These are phyloP conservation scores for Fusarium chaquense DNA, from an alignment of 2,329 filamentous ascomycete species.

Conservation along the genomic window DNA sequence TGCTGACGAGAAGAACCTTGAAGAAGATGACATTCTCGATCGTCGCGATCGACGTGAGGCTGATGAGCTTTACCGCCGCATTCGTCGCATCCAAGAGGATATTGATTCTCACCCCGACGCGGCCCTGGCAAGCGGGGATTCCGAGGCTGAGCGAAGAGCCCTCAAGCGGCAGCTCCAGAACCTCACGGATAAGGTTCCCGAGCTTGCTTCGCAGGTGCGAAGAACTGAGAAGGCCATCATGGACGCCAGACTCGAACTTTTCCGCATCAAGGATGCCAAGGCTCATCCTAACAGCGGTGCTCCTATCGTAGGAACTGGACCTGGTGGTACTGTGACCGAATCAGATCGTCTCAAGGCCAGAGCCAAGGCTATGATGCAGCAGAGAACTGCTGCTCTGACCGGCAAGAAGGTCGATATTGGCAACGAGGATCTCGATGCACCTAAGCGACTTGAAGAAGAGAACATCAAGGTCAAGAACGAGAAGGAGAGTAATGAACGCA, in stretches of 20 bases:
- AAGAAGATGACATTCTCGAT: slow-evolving; percentile 93
- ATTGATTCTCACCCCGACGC: slow-evolving; percentile 89
- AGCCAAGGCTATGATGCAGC: slow-evolving; percentile 98
- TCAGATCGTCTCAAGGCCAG: slow-evolving; percentile 94
- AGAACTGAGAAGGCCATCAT: slow-evolving; percentile 92
- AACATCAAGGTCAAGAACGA: slow-evolving; percentile 83
- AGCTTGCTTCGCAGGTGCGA: slow-evolving; percentile 91
- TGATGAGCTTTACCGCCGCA: slow-evolving; percentile 92
- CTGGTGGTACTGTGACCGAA: slow-evolving; percentile 90
- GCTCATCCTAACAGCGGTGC: slow-evolving; percentile 84
- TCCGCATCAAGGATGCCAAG: slow-evolving; percentile 93
- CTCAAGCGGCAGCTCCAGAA: slow-evolving; percentile 91
- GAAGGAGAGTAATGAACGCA: slow-evolving; percentile 92
- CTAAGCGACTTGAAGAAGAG: slow-evolving; percentile 90
- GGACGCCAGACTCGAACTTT: slow-evolving; percentile 90
- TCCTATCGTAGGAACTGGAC: slow-evolving; percentile 90
- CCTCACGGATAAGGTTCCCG: slow-evolving; percentile 88
- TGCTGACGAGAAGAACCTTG: slow-evolving; percentile 86
- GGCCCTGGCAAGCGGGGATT: slow-evolving; percentile 78
- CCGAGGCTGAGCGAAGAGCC: slow-evolving; percentile 86
- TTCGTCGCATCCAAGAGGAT: slow-evolving; percentile 91
- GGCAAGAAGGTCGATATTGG: slow-evolving; percentile 79
- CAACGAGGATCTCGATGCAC: slow-evolving; percentile 80
- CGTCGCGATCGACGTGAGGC: slow-evolving; percentile 90
- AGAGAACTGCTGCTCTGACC: slow-evolving; percentile 90